Evolutionary conservation across 2,329 filamentous ascomycete genomes (phyloP).

Genomic region (Xylaria digitata): DNA sequence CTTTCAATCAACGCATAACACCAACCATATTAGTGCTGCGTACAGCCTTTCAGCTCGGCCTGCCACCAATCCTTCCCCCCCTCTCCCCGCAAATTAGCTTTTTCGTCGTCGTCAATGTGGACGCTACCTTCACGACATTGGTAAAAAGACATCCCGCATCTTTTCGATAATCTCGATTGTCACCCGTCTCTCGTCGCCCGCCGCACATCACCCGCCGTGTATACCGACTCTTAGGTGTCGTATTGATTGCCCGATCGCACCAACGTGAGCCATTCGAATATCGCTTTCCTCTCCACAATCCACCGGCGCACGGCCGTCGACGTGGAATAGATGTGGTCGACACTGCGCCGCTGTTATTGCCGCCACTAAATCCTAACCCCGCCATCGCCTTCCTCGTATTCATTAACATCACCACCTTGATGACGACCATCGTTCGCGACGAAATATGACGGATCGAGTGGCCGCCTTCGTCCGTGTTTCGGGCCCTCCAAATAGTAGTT

Average conservation of each 20-base stretch:
- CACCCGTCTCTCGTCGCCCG: slow-evolving; percentile 6
- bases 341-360: slow-evolving; percentile 36
- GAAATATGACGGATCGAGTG: slow-evolving; percentile 60
- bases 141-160: neutral
- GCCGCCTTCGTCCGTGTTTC: slow-evolving; percentile 94
- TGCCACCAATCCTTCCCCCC: neutral
- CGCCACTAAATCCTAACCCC: slow-evolving; percentile 34
- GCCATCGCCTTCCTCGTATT: slow-evolving; percentile 36
- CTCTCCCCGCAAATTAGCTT: slow-evolving; percentile 19
- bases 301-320: slow-evolving; percentile 45
- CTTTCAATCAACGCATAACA: slow-evolving; percentile 7
- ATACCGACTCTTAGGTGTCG: slow-evolving; percentile 34
- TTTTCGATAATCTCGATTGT: slow-evolving; percentile 10
- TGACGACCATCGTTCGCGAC: slow-evolving; percentile 37
- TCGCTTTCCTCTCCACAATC: slow-evolving; percentile 40
- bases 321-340: slow-evolving; percentile 46
- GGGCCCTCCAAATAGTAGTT: slow-evolving; percentile 95
- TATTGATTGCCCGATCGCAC: slow-evolving; percentile 35
- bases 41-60: slow-evolving; percentile 9
- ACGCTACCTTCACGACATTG: slow-evolving; percentile 14
- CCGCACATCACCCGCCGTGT: neutral
- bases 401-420: slow-evolving; percentile 37
- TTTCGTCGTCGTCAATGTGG: slow-evolving; percentile 6
- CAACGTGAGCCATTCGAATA: slow-evolving; percentile 30
- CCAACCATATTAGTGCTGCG: neutral